These are phyloP conservation scores for Cutaneotrichosporon sp. DNA, from an alignment of 1,284 basidiomycete species.

Conservation along the genomic window DNA sequence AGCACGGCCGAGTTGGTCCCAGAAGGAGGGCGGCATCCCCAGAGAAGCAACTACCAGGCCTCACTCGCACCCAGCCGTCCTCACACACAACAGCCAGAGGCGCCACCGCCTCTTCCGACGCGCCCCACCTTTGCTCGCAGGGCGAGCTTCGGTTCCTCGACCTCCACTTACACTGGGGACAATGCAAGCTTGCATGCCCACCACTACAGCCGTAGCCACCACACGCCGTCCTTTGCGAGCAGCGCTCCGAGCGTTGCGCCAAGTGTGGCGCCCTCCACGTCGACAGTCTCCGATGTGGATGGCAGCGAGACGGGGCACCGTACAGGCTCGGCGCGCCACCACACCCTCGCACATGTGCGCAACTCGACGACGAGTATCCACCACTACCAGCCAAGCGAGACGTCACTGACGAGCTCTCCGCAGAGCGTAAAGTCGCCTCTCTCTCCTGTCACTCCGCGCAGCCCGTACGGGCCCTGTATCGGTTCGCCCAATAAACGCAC, in stretches of 20 bases:
- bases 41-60: background rate
- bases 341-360: conserved; percentile 1
- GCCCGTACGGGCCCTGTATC: background rate
- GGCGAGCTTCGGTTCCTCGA: background rate
- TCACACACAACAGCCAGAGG: background rate
- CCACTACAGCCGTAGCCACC: background rate
- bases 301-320: background rate
- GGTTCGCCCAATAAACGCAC: background rate
- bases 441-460: conserved; percentile 2
- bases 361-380: background rate
- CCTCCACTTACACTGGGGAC: background rate
- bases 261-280: background rate
- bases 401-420: conserved; percentile 3
- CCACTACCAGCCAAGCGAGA: conserved; percentile 9
- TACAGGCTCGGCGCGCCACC: background rate
- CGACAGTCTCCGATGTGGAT: background rate
- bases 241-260: background rate
- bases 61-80: background rate
- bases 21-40: background rate
- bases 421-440: background rate
- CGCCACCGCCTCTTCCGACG: background rate
- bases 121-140: background rate
- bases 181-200: background rate
- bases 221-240: background rate
- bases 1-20: background rate